Evolutionary conservation across 495 filamentous ascomycete species (phyloP), one percentile per base, ranked within the genome.

Genomic region (Chaetomidium leptoderma): DNA sequence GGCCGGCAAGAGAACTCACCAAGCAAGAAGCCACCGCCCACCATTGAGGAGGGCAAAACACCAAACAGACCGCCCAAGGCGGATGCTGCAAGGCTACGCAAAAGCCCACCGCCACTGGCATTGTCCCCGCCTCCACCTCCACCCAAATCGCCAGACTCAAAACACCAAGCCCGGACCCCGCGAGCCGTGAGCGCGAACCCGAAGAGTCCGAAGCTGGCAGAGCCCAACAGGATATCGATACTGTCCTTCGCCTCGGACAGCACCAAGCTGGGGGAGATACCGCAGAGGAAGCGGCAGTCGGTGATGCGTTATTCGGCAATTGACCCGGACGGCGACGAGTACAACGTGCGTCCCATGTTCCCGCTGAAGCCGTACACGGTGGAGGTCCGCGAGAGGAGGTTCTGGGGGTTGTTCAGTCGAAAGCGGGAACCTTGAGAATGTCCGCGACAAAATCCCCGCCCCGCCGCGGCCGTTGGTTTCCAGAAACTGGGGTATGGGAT

Each of bases 261-360:
- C 63, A 74, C 71, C 19, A 70, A 67, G 50, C 66, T 74, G 9
- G 71, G 71, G 2, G 71, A 74, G 37, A 69, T 74, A 2, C 64
- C 70, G 0, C 61, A 68, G 23, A 57, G 63, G 19, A 70, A 61
- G 46, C 63, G 63, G 63, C 56, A 58, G 9, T 55, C 63, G 6
- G 53, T 57, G 35, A 33, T 26, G 35, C 54, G 63, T 21, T 51
- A 58, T 16, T 37, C 40, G 3, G 46, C 54, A 8, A 47, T 26
- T 2, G 62, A 63, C 14, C 42, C 53, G 0, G 55, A 60, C 9
- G 56, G 58, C 6, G 67, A 63, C 24, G 66, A 66, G 39, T 70
- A 71, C 40, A 66, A 70, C 42, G 60, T 71, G 24, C 39, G 45
- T 3, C 65, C 67, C 1, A 16, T 62, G 42, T 72, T 70, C 24